Percentiles rank a stretch among this genome's conserved stretches.
Evolutionary conservation across 2,329 filamentous ascomycete genomes (phyloP).

Genomic region (Aureobasidium sp.): DNA sequence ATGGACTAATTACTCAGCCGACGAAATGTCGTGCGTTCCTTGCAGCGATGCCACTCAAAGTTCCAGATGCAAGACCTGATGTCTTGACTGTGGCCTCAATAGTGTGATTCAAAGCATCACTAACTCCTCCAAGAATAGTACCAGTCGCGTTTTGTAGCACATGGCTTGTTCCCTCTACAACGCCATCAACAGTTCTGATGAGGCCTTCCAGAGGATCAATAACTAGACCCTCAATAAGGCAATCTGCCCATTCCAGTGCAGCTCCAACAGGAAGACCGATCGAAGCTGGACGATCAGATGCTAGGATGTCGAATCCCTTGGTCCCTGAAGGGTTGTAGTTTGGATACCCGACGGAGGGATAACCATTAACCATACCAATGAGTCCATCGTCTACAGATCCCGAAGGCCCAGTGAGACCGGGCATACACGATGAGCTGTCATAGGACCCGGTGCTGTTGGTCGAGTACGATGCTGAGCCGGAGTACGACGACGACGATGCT

Average conservation of each 20-base stretch:
- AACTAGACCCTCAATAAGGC: conserved; percentile 13
- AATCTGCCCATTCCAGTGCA: conserved; percentile 16
- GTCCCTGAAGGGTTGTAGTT: conserved; percentile 15
- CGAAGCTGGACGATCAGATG: conserved; percentile 14
- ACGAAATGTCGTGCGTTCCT: conserved; percentile 6
- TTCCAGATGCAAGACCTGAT: neutral
- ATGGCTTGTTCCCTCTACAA: neutral
- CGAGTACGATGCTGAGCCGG: neutral
- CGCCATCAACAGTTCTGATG: neutral
- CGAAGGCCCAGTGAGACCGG: neutral
- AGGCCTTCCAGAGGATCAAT: conserved; percentile 10
- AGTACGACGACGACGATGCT: neutral
- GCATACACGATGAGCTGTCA: neutral
- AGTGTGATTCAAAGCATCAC: neutral
- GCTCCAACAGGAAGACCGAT: conserved; percentile 15
- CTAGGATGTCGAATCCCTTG: conserved; percentile 5
- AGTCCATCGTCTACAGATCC: neutral
- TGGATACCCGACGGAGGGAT: conserved; percentile 17
- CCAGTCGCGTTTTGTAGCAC: neutral
- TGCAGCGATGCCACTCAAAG: neutral
- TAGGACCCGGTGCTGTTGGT: neutral
- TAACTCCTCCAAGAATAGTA: neutral
- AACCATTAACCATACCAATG: conserved; percentile 9
- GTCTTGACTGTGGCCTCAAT: neutral
- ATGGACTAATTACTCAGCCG: neutral